Conservation (phyloP, 2,329 filamentous ascomycete genomes). For the Sclerotinia trifoliorum region DNA sequence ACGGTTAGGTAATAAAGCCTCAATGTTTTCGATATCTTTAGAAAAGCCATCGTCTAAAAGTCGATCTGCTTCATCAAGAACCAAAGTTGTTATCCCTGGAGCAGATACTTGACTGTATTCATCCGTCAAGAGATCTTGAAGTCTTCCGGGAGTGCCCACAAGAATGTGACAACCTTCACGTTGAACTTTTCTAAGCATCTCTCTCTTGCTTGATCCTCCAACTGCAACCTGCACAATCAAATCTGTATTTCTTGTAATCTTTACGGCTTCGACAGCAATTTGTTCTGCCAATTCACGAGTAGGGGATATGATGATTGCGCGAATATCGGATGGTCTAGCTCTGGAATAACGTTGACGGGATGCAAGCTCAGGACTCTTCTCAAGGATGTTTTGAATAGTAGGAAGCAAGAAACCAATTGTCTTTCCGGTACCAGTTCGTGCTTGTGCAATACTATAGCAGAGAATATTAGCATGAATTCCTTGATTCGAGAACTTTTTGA, state of each 20-base stretch:
- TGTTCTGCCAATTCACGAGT: conserved; percentile 81
- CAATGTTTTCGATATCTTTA: conserved; percentile 61
- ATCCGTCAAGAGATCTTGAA: conserved; percentile 73
- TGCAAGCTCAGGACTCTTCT: conserved; percentile 56
- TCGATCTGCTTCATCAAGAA: conserved; percentile 95
- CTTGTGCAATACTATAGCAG: conserved; percentile 75
- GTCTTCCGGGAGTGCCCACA: conserved; percentile 84
- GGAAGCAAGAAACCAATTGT: conserved; percentile 92
- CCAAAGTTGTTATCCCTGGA: conserved; percentile 76
- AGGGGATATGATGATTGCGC: conserved; percentile 72
- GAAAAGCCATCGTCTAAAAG: conserved; percentile 94
- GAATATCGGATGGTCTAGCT: conserved; percentile 58
- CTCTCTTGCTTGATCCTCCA: conserved; percentile 76
- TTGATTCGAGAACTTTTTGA: neutral
- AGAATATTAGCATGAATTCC: conserved; percentile 24
- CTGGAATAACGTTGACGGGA: conserved; percentile 36
- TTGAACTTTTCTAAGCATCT: conserved; percentile 40
- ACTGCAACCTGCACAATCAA: conserved; percentile 71
- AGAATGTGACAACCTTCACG: conserved; percentile 83
- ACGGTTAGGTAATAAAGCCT: conserved; percentile 60
- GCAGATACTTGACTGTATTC: conserved; percentile 43
- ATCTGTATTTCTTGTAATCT: conserved; percentile 37
- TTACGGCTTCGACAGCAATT: conserved; percentile 72
- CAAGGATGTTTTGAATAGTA: conserved; percentile 76
- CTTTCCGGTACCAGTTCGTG: conserved; percentile 95